Evolutionary conservation across 495 filamentous ascomycete species (phyloP).

Genomic region (Penicillium desertorum): DNA sequence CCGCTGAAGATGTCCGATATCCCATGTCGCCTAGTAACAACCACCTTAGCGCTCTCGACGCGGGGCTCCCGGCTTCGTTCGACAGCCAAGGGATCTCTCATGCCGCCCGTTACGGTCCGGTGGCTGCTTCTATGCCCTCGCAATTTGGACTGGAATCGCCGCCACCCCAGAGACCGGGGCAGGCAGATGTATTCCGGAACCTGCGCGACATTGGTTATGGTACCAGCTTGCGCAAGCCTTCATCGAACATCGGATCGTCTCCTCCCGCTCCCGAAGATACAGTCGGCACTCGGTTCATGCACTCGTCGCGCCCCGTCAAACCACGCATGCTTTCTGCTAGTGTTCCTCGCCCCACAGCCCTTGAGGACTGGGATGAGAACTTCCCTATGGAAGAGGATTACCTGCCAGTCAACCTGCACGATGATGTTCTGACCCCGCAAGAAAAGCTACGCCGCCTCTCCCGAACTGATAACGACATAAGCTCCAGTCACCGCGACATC

Average conservation of each 20-base stretch:
- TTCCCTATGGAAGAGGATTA: slow-evolving; percentile 94
- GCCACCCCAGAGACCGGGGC: slow-evolving; percentile 55
- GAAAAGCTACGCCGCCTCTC: slow-evolving; percentile 85
- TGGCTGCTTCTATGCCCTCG: slow-evolving; percentile 88
- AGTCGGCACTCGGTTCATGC: slow-evolving; percentile 68
- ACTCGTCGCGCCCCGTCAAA: slow-evolving; percentile 78
- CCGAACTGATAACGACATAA: slow-evolving; percentile 63
- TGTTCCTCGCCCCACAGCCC: slow-evolving; percentile 61
- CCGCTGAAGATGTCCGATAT: slow-evolving; percentile 67
- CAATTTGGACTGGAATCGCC: slow-evolving; percentile 92
- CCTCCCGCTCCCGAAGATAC: slow-evolving; percentile 58
- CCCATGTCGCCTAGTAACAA: slow-evolving; percentile 68
- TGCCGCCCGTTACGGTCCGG: slow-evolving; percentile 83
- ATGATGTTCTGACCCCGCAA: slow-evolving; percentile 89
- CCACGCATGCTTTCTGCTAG: slow-evolving; percentile 72
- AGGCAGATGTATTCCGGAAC: slow-evolving; percentile 72
- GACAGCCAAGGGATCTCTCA: slow-evolving; percentile 95
- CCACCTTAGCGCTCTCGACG: slow-evolving; percentile 83
- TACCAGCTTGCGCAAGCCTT: slow-evolving; percentile 54
- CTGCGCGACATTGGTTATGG: slow-evolving; percentile 85
- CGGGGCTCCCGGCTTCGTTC: slow-evolving; percentile 90
- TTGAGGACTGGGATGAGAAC: slow-evolving; percentile 78
- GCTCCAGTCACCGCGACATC: slow-evolving; percentile 58
- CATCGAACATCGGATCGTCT: slow-evolving; percentile 62
- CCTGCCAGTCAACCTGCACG: slow-evolving; percentile 80